A percentile compares a stretch with the other conserved stretches of the same genome.
phyloP scores from a whole-genome alignment of 78 protist species.

The Tieghemostelium lacteum region DNA sequence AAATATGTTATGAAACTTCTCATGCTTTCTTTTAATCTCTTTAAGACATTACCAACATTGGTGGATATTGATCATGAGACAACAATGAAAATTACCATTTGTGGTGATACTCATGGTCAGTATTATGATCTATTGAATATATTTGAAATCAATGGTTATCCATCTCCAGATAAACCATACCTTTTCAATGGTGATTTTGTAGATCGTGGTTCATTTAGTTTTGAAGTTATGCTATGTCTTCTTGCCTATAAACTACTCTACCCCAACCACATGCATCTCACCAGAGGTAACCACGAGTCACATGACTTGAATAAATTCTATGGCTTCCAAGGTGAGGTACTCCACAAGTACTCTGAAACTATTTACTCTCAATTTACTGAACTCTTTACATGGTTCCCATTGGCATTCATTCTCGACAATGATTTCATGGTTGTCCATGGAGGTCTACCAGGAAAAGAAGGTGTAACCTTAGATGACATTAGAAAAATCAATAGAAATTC shows the following conservation, averaged over 20 bases:
- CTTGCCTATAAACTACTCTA: constrained; percentile 89
- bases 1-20: constrained; percentile 74
- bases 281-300: constrained; percentile 97
- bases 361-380: constrained; percentile 86
- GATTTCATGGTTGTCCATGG: constrained; percentile 92
- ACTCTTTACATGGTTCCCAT: constrained; percentile 90
- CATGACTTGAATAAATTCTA: constrained; percentile 91
- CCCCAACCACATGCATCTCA: constrained; percentile 87
- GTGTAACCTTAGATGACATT: constrained; percentile 92
- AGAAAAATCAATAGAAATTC: constrained; percentile 80
- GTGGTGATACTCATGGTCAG: constrained; percentile 98
- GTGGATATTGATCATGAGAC: constrained; percentile 82
- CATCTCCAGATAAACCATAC: constrained; percentile 84
- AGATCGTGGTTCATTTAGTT: constrained; percentile 90
- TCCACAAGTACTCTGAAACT: constrained; percentile 78
- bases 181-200: constrained; percentile 98
- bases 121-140: constrained; percentile 91
- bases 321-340: constrained; percentile 97
- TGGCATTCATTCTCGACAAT: constrained; percentile 75
- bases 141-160: constrained; percentile 93
- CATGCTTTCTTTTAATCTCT: constrained; percentile 44
- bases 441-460: constrained; percentile 91
- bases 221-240: constrained; percentile 90
- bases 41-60: constrained; percentile 79
- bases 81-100: constrained; percentile 86